These are phyloP conservation scores for Fusarium coicis DNA, from an alignment of 2,329 filamentous ascomycete genomes.

Conservation along the genomic window DNA sequence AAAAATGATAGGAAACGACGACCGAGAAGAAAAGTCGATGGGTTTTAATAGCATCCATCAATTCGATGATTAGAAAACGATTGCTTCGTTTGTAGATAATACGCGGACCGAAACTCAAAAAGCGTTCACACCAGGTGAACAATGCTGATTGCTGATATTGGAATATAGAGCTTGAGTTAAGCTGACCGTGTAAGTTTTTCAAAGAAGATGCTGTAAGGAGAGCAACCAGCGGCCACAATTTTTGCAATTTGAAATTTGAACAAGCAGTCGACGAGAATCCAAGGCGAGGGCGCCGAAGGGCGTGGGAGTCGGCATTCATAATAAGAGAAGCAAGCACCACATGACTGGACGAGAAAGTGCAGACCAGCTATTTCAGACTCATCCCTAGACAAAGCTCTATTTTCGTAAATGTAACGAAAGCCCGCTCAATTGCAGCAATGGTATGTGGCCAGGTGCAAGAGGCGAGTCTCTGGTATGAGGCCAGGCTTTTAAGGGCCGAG, in stretches of 20 bases:
- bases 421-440: slow-evolving; percentile 1
- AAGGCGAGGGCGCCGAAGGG: background rate
- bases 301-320: background rate
- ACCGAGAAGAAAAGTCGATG: background rate
- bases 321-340: background rate
- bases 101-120: background rate
- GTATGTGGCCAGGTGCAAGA: slow-evolving; percentile 20
- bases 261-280: slow-evolving; percentile 18
- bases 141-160: background rate
- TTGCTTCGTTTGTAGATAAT: background rate
- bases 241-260: background rate
- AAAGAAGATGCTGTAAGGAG: background rate
- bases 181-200: background rate
- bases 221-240: background rate
- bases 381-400: slow-evolving; percentile 24
- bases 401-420: background rate
- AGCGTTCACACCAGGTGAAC: slow-evolving; percentile 18
- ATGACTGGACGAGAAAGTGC: background rate
- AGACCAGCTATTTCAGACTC: background rate
- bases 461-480: slow-evolving; percentile 32
- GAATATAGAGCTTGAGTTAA: background rate
- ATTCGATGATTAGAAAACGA: background rate
- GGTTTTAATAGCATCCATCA: background rate
- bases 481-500: slow-evolving; percentile 12
- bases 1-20: background rate